Base-by-base conservation (phyloP, 2,329 filamentous ascomycete genomes). In the Davidsoniella australis region DNA sequence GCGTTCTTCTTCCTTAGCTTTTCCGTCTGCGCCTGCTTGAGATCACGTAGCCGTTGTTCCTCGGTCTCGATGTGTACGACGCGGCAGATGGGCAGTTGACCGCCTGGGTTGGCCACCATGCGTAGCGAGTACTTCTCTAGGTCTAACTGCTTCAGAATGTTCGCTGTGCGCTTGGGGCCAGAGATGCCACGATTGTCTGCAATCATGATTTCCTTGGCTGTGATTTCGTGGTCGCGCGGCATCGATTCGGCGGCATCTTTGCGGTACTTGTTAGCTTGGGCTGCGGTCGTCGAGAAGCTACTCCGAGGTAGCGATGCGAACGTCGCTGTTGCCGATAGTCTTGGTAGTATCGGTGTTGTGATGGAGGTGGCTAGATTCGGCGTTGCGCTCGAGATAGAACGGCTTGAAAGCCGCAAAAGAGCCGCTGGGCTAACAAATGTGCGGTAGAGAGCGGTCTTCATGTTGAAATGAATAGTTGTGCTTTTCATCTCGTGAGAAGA, bases 11-110 rank as follows among this genome's bases (percentile, higher is more conserved):
- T 59, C 57, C 57, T 56, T 52, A 66, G 64, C 42, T 67, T 66
- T 55, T 60, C 67, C 57, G 64, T 63, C 54, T 66, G 66, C 55
- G 64, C 67, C 53, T 68, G 63, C 54, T 69, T 68, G 40, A 62
- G 56, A 45, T 63, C 61, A 55, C 68, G 63, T 53, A 65, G 63
- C 48, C 61, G 62, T 63, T 56, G 68, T 58, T 59, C 68, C 48
- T 72, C 64, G 1, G 67, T 72, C 42, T 63, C 62, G 56, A 78
- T 79, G 61, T 77, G 70, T 26, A 85, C 61, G 42, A 94, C 68
- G 57, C 78, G 80, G 70, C 85, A 93, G 33, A 88, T 70, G 14
- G 58, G 51, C 29, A 62, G 57, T 4, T 58, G 60, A 7, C 61
- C 60, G 2, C 59, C 54, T 52, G 66, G 68, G 37, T 66, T 57